Evolutionary conservation across 2,329 filamentous ascomycete species (phyloP).

Genomic region (Exutisphaerella laricina): DNA sequence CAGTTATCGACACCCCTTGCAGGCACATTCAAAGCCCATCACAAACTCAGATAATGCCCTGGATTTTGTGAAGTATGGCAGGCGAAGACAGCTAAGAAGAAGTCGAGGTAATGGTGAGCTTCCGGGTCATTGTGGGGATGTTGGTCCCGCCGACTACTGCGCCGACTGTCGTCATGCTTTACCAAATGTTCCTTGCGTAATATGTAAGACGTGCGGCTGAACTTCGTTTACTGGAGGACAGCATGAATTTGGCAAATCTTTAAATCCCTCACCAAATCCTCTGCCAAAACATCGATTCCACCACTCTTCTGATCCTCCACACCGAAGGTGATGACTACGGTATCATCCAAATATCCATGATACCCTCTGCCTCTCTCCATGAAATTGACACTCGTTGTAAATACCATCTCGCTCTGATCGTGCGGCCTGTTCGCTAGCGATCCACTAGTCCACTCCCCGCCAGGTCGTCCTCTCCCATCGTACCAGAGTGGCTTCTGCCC

Average conservation of each 20-base stretch:
- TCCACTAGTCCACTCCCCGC: not conserved
- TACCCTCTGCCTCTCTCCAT: conserved; percentile 8
- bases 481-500: conserved; percentile 51
- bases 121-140: too few relatives aligned
- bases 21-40: too few relatives aligned
- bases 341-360: conserved; percentile 11
- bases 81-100: too few relatives aligned
- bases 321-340: conserved; percentile 10
- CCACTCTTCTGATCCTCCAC: conserved; percentile 10
- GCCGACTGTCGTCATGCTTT: too few relatives aligned
- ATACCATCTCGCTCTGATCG: conserved; percentile 11
- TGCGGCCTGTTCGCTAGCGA: not conserved
- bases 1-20: too few relatives aligned
- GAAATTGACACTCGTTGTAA: conserved; percentile 8
- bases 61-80: too few relatives aligned
- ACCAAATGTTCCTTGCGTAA: too few relatives aligned
- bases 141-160: too few relatives aligned
- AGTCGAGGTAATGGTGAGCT: too few relatives aligned
- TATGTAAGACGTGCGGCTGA: too few relatives aligned
- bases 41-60: too few relatives aligned
- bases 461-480: conserved; percentile 38
- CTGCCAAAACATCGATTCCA: conserved; percentile 10
- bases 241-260: conserved; percentile 1
- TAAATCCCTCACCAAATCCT: conserved; percentile 8
- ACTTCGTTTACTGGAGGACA: too few relatives aligned